Percentiles rank a stretch among this genome's conserved stretches.
These are phyloP conservation scores for Lasiodiplodia sp. DNA, from an alignment of 2,329 filamentous ascomycete genomes.

Conservation along the genomic window DNA sequence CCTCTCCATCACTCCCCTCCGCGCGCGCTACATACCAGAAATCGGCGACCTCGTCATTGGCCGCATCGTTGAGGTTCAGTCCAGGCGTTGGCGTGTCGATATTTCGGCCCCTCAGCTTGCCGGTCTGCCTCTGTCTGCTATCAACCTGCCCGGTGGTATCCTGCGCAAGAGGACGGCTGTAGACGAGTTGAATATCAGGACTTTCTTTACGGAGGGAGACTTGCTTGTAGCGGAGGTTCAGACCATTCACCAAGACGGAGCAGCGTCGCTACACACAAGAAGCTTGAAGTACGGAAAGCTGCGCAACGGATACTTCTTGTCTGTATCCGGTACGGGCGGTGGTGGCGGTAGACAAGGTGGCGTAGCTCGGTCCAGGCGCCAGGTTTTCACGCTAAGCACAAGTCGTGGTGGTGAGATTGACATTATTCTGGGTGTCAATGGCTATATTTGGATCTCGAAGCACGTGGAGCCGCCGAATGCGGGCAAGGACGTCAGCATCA, in stretches of 20 bases:
- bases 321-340: slow-evolving; percentile 80
- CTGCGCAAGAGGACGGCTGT: slow-evolving; percentile 90
- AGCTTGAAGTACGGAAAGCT: slow-evolving; percentile 94
- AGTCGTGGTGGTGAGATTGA: slow-evolving; percentile 71
- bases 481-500: slow-evolving; percentile 70
- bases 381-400: slow-evolving; percentile 82
- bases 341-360: slow-evolving; percentile 63
- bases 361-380: slow-evolving; percentile 81
- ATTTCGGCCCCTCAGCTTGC: slow-evolving; percentile 88
- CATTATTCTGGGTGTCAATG: slow-evolving; percentile 91
- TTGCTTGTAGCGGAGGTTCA: slow-evolving; percentile 95
- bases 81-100: slow-evolving; percentile 92
- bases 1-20: slow-evolving; percentile 86
- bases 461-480: slow-evolving; percentile 69
- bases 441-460: slow-evolving; percentile 94
- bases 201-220: slow-evolving; percentile 97
- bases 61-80: slow-evolving; percentile 93
- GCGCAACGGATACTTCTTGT: slow-evolving; percentile 88
- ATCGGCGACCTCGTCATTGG: slow-evolving; percentile 96
- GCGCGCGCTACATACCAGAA: slow-evolving; percentile 92
- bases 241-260: slow-evolving; percentile 83
- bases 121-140: slow-evolving; percentile 81
- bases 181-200: slow-evolving; percentile 95
- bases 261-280: slow-evolving; percentile 86
- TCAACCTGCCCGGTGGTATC: slow-evolving; percentile 94